Evolutionary conservation across 2,329 filamentous ascomycete genomes (phyloP).

Genomic region (Xylaria digitata): DNA sequence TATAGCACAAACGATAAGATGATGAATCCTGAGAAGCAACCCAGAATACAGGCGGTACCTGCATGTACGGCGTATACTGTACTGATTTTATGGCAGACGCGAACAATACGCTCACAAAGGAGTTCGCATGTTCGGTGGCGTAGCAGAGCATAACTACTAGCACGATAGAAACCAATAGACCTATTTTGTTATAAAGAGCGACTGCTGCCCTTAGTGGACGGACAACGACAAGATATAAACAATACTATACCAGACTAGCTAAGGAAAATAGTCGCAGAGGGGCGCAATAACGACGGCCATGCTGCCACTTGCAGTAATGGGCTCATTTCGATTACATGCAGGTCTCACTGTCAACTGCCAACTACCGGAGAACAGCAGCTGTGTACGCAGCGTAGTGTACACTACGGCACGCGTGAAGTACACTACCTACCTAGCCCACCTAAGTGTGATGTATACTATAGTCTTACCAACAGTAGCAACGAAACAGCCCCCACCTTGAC

Average conservation of each 20-base stretch:
- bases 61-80: neutral
- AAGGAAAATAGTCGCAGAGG: neutral
- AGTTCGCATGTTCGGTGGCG: too few relatives aligned
- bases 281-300: neutral
- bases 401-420: neutral
- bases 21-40: neutral
- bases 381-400: neutral
- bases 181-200: too few relatives aligned
- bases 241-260: too few relatives aligned
- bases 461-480: neutral
- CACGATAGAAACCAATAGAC: too few relatives aligned
- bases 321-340: conserved; percentile 10
- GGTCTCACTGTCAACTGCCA: conserved; percentile 2
- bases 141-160: too few relatives aligned
- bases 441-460: too few relatives aligned
- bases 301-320: neutral
- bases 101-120: neutral
- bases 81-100: neutral
- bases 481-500: conserved; percentile 6
- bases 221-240: too few relatives aligned
- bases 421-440: too few relatives aligned
- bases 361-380: conserved; percentile 1
- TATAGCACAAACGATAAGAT: neutral
- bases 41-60: neutral
- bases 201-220: too few relatives aligned